These are phyloP conservation scores for Ophiostoma tasmaniense DNA, from an alignment of 2,329 filamentous ascomycete genomes.

Conservation along the genomic window DNA sequence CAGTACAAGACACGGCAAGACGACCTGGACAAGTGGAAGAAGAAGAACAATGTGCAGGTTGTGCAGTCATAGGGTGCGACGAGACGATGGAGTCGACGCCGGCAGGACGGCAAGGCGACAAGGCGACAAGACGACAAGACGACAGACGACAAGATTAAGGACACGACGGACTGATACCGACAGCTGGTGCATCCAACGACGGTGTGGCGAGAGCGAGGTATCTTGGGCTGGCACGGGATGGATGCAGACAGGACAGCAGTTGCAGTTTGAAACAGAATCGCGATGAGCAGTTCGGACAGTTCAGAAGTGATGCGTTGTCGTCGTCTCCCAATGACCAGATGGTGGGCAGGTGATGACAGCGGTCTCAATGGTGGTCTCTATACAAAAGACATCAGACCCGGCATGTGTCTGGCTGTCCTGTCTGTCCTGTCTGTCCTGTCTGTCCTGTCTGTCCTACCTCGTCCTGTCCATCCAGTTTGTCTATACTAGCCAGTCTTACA, in stretches of 20 bases:
- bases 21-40: constrained; percentile 98
- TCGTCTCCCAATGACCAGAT: background rate
- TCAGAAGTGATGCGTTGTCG: background rate
- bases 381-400: background rate
- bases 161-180: background rate
- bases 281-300: background rate
- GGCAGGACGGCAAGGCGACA: no score
- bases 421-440: background rate
- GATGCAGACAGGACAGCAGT: background rate
- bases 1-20: constrained; percentile 93
- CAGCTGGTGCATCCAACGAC: no score
- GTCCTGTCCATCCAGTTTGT: background rate
- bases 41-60: constrained; percentile 83
- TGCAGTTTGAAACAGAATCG: background rate
- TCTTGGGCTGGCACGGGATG: background rate
- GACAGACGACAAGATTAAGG: no score
- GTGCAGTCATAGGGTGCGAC: constrained; percentile 55
- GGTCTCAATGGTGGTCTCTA: background rate
- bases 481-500: background rate
- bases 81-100: background rate
- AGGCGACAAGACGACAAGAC: background rate
- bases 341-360: background rate
- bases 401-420: background rate
- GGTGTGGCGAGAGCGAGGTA: no score
- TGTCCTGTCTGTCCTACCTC: background rate